Base-by-base conservation (phyloP, 202 grass and related monocot species). In the Hordeum pubiflorum region DNA sequence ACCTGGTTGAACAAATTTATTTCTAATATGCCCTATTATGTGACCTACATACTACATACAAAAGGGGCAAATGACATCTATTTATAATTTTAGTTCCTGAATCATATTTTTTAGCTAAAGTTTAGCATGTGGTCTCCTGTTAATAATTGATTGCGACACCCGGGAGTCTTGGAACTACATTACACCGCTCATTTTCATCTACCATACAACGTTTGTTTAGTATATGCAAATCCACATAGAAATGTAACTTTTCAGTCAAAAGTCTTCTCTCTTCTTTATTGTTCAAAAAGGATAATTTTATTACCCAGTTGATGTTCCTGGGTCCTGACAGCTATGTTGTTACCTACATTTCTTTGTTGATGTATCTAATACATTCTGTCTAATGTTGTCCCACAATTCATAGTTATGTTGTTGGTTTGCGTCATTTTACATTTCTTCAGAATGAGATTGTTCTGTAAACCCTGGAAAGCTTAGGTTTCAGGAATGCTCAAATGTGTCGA, bases 321-420 rank as follows among this genome's bases (percentile, higher is more conserved):
- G 3, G 14, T n/a, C 29, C 15, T 36, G 7, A 64, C 3, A 9
- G 31, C 3, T 33, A 2, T 76, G 3, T 10, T 41, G 46, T 36
- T 66, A 23, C 14, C 21, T 76, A 22, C 27, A 29, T 29, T 29
- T 29, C 27, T 29, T 1, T 43, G 55, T 57, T 29, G 5, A 5
- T 55, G 26, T 5, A 63, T 82, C 23, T 50, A 34, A 54, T 24
- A 0, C 0, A 7, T 72, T 64, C 4, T 68, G 5, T 61, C 23
- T 76, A 31, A 52, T 6, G 32, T 2, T 14, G 73, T 17, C 74
- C 15, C 67, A 11, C 38, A 52, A 15, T 75, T 79, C 9, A 13
- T 80, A 59, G 26, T 69, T 83, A 39, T 57, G 56, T 62, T 75
- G 21, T 69, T 26, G n/a, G n/a, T 64, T 63, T 82, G n/a, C 29